These are phyloP conservation scores for Exophiala spinifera DNA, from an alignment of 2,329 filamentous ascomycete genomes.

Conservation along the genomic window DNA sequence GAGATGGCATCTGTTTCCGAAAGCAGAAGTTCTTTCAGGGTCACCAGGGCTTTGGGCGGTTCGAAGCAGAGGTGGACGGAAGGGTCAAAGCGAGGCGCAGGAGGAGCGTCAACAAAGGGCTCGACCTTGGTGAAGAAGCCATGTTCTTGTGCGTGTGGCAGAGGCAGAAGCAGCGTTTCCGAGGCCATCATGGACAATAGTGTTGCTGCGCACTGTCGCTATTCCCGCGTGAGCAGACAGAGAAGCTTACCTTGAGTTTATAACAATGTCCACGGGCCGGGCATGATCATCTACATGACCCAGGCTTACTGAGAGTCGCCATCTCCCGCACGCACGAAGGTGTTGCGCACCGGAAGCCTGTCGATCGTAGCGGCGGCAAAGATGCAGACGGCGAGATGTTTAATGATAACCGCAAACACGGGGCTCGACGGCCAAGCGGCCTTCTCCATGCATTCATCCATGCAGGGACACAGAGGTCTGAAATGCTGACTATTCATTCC, in stretches of 20 bases:
- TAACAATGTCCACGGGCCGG: background rate
- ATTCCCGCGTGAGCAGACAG: background rate
- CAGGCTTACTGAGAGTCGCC: background rate
- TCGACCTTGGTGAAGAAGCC: constrained; percentile 17
- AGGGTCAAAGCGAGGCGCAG: constrained; percentile 44
- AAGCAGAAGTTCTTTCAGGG: constrained; percentile 51
- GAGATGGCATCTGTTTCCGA: constrained; percentile 24
- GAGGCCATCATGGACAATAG: constrained; percentile 5
- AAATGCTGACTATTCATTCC: background rate
- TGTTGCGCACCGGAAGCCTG: background rate
- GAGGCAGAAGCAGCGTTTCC: constrained; percentile 10
- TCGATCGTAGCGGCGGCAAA: background rate
- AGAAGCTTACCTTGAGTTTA: constrained; percentile 8
- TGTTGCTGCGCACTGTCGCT: background rate
- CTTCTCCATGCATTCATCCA: background rate
- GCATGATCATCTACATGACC: background rate
- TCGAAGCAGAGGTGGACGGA: constrained; percentile 53
- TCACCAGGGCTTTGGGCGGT: constrained; percentile 48
- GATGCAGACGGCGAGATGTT: background rate
- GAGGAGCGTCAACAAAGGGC: background rate
- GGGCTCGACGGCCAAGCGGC: background rate
- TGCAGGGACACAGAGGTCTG: too few relatives aligned
- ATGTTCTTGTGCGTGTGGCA: constrained; percentile 7
- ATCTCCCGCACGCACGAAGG: background rate
- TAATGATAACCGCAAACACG: background rate